Evolutionary conservation across 2,329 filamentous ascomycete species (phyloP).

Genomic region (Pseudogymnoascus sp.): DNA sequence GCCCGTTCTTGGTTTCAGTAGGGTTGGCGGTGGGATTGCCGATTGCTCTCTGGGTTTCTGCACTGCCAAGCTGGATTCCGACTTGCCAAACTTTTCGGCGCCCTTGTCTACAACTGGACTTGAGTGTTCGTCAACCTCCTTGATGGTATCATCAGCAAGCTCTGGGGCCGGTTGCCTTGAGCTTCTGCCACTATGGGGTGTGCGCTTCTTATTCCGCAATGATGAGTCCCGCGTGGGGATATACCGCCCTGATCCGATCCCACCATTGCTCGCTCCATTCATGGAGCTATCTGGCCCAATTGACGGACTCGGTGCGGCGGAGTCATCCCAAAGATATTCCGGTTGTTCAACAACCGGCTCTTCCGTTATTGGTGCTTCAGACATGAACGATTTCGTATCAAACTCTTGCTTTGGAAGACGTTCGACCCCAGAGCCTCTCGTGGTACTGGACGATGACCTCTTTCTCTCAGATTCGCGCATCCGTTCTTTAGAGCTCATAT

Average conservation of each 20-base stretch:
- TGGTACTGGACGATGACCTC: constrained; percentile 39
- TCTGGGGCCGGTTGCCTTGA: constrained; percentile 35
- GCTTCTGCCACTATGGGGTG: constrained; percentile 31
- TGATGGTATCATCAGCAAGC: constrained; percentile 19
- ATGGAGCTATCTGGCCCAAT: constrained; percentile 12
- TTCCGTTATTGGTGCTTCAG: constrained; percentile 38
- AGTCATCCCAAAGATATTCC: constrained; percentile 12
- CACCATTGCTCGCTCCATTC: constrained; percentile 19
- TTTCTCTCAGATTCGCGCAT: constrained; percentile 57
- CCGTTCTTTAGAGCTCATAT: constrained; percentile 66
- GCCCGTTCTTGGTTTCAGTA: background rate
- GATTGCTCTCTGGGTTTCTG: background rate
- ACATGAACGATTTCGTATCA: constrained; percentile 28
- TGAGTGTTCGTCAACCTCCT: constrained; percentile 19
- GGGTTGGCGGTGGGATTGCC: background rate
- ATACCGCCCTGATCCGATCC: constrained; percentile 33
- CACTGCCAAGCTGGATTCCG: background rate
- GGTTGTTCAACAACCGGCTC: constrained; percentile 33
- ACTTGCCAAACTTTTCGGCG: background rate
- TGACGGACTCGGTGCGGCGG: constrained; percentile 15
- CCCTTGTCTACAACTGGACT: background rate
- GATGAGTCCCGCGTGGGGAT: constrained; percentile 66
- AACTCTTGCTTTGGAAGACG: constrained; percentile 21
- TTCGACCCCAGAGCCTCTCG: constrained; percentile 31
- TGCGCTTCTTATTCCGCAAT: constrained; percentile 52